Evolutionary conservation across 2,329 filamentous ascomycete genomes (phyloP).

Genomic region (Westerdykella sp.): DNA sequence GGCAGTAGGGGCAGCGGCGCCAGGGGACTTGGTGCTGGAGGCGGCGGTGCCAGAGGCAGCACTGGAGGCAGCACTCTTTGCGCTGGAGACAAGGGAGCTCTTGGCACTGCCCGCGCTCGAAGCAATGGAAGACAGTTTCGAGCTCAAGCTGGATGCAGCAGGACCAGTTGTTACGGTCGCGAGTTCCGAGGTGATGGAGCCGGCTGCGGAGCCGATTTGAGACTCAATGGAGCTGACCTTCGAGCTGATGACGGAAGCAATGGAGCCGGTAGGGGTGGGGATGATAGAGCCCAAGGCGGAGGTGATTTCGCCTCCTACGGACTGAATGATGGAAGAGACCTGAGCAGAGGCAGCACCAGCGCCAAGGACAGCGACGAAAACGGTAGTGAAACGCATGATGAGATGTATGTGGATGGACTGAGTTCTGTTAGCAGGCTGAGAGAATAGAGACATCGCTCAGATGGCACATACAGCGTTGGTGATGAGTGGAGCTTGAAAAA

Average conservation of each 20-base stretch:
- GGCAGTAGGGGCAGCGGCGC: constrained; percentile 18
- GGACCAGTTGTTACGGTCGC: constrained; percentile 7
- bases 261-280: background rate
- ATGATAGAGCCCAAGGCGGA: constrained; percentile 3
- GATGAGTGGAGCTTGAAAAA: background rate
- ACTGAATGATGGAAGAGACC: constrained; percentile 21
- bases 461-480: background rate
- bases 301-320: constrained; percentile 12
- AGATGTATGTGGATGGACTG: constrained; percentile 5
- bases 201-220: constrained; percentile 7
- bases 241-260: constrained; percentile 8
- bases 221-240: constrained; percentile 9
- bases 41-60: constrained; percentile 4
- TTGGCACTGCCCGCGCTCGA: constrained; percentile 5
- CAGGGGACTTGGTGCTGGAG: constrained; percentile 1
- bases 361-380: constrained; percentile 24
- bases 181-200: constrained; percentile 5
- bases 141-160: constrained; percentile 4
- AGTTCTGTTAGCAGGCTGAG: background rate
- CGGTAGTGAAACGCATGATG: constrained; percentile 35
- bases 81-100: constrained; percentile 8
- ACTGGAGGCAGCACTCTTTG: constrained; percentile 2
- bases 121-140: constrained; percentile 1
- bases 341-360: constrained; percentile 26
- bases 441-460: background rate